A percentile compares a stretch with the other conserved stretches of the same genome.
Conservation (phyloP, 495 filamentous ascomycete genomes). For the Aspergillus affinis region DNA sequence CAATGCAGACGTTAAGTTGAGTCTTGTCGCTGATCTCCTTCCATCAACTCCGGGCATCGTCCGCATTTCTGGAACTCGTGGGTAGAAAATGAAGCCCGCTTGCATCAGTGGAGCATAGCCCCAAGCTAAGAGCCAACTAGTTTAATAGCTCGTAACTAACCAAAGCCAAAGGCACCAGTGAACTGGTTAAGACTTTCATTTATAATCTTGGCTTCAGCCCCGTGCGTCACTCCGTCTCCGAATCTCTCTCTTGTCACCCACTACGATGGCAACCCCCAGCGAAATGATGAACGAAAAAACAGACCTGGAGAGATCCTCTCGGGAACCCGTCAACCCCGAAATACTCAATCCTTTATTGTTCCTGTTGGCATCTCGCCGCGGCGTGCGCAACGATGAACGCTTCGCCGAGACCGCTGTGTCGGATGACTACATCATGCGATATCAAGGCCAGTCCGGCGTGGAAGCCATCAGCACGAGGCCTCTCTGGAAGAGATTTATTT, state of each 20-base stretch:
- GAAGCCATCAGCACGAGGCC: background rate
- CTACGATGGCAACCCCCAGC: background rate
- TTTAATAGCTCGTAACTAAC: no score
- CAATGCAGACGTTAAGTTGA: no score
- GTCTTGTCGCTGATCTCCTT: no score
- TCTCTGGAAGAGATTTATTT: background rate
- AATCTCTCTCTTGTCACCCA: background rate
- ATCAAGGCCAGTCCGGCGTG: background rate
- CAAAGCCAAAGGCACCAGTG: background rate
- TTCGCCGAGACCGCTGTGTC: background rate
- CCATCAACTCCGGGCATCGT: no score
- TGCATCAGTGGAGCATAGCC: background rate
- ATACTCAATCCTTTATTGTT: background rate
- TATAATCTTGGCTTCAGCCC: background rate
- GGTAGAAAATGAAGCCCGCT: background rate
- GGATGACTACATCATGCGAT: background rate
- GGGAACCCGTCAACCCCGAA: background rate
- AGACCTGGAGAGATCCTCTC: background rate
- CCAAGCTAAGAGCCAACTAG: background rate
- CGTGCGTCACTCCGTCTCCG: background rate
- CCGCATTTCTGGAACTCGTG: background rate
- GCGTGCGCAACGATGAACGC: background rate
- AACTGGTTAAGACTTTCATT: background rate
- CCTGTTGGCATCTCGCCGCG: background rate
- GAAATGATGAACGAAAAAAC: conserved; percentile 1